These are phyloP conservation scores for Pyracantha coccinea DNA, from an alignment of 331 rosid species.

Conservation along the genomic window DNA sequence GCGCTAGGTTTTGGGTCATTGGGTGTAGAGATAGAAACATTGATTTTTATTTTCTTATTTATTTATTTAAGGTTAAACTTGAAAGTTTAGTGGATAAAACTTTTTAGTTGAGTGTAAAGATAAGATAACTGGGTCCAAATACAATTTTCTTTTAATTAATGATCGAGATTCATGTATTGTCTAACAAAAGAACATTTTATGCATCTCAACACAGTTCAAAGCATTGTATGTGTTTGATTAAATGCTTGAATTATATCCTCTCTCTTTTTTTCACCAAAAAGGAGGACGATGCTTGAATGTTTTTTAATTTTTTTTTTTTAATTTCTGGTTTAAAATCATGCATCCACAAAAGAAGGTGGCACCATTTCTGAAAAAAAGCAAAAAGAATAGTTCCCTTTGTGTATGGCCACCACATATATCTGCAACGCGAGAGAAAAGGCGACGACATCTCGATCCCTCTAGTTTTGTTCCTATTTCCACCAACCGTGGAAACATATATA, in stretches of 20 bases:
- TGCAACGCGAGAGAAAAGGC: background rate
- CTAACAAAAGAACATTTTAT: background rate
- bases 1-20: no score
- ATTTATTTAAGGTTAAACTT: no score
- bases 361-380: background rate
- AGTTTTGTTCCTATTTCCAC: background rate
- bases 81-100: no score
- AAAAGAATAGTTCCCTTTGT: background rate
- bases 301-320: background rate
- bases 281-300: background rate
- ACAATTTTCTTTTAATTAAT: background rate
- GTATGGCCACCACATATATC: background rate
- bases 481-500: background rate
- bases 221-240: background rate
- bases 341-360: background rate
- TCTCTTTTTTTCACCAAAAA: background rate
- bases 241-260: background rate
- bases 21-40: no score
- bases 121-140: background rate
- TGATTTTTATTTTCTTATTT: no score
- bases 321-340: background rate
- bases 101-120: no score
- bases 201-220: background rate
- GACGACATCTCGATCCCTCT: background rate
- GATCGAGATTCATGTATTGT: background rate